Evolutionary conservation across 495 filamentous ascomycete species (phyloP).

Genomic region (Saxophila tyrrhenica): DNA sequence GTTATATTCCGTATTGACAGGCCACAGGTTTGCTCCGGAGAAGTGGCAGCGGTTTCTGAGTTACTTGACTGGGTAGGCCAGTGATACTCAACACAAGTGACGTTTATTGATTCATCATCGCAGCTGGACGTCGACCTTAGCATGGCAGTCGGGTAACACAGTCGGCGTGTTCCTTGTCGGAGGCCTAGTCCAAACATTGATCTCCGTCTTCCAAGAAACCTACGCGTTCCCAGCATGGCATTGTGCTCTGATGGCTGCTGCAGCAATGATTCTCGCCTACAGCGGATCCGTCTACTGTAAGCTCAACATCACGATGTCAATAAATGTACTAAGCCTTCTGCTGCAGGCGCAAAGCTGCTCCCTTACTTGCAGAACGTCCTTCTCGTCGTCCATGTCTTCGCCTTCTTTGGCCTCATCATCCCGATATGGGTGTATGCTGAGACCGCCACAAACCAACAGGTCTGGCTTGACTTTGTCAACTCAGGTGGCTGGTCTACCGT

Average conservation of each 20-base stretch:
- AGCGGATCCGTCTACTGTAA: slow-evolving; percentile 32
- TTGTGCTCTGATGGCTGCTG: slow-evolving; percentile 39
- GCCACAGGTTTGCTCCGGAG: slow-evolving; percentile 9
- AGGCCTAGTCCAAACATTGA: slow-evolving; percentile 30
- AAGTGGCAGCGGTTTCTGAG: slow-evolving; percentile 6
- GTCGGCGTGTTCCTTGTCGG: slow-evolving; percentile 8
- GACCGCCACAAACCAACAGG: slow-evolving; percentile 14
- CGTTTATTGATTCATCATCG: neutral
- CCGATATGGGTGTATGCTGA: slow-evolving; percentile 22
- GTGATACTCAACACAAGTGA: neutral
- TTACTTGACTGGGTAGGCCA: slow-evolving; percentile 15
- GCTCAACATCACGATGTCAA: neutral
- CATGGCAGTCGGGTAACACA: slow-evolving; percentile 4
- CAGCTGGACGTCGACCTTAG: neutral
- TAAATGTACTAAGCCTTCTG: neutral
- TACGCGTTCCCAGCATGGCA: slow-evolving; percentile 40
- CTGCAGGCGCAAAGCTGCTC: slow-evolving; percentile 26
- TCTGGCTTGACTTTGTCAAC: slow-evolving; percentile 21
- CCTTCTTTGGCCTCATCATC: slow-evolving; percentile 26
- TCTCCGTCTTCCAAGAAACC: slow-evolving; percentile 28
- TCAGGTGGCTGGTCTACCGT: slow-evolving; percentile 20
- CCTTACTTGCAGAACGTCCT: slow-evolving; percentile 32
- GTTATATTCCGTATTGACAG: neutral
- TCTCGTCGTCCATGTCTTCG: slow-evolving; percentile 22
- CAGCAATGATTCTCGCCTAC: slow-evolving; percentile 24